Base-by-base conservation (phyloP, 306 rosid species). In the Dalbergia cultrata region DNA sequence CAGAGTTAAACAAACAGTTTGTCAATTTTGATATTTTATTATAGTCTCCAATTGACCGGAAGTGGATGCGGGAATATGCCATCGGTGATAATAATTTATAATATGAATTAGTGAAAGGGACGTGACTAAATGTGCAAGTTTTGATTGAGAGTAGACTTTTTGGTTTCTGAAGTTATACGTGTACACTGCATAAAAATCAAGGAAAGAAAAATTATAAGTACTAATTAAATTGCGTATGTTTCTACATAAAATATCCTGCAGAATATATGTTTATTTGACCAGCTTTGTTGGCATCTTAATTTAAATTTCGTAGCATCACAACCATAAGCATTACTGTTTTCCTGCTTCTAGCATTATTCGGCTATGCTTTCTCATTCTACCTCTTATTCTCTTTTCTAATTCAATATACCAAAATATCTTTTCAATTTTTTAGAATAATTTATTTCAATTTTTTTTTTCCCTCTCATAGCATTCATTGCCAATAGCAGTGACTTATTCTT, bases 351-450 rank as follows among this genome's bases (percentile, higher is more conserved):
- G 77, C 41, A 19, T 26, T 75, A 80, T 75, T 79, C 79, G 34
- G 7, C 44, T 10, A 7, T 33, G 62, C 7, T 26, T 17, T 52
- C 60, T 60, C 72, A 52, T 78, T 26, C 63, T 26, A 26, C 31
- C 31, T 26, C 31, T 26, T 49, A 16, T 83, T 49, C 22, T 45
- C 8, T 63, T 69, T 67, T 41, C 37, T 50, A 47, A 10, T 61
- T 64, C 56, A 53, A 53, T 69, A 75, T 69, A 68, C 87, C 79
- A 80, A 80, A 80, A 65, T 9, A 75, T 68, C 81, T 79, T 79
- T 79, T 79, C 77, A 53, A 61, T 70, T 77, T 17, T 45, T 44
- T 33, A 6, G 1, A 13, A 63, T 35, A 53, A 79, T 41, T 64
- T 11, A 44, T 8, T 44, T 44, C 11, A 44, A 44, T 1, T 44